Conservation (phyloP, 805 yeast genomes). For the Candida hungchunana region DNA sequence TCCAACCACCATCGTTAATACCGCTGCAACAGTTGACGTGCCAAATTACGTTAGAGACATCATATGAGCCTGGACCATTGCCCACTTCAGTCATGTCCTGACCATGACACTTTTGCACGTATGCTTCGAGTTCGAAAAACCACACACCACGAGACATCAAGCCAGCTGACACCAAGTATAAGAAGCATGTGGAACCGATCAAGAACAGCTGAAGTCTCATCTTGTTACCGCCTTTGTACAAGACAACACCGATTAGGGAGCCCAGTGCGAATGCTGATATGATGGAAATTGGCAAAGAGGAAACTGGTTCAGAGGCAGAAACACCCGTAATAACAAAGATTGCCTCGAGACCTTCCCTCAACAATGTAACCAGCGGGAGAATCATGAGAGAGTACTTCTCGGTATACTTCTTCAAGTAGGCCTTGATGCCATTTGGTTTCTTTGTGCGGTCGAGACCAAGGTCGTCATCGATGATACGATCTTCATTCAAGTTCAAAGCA, state of each 20-base stretch:
- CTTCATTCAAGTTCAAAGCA: constrained; percentile 16
- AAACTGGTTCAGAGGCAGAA: constrained; percentile 65
- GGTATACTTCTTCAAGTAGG: constrained; percentile 16
- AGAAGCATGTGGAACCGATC: constrained; percentile 72
- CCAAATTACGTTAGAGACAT: constrained; percentile 76
- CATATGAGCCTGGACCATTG: constrained; percentile 91
- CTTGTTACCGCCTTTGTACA: constrained; percentile 77
- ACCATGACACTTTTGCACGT: constrained; percentile 70
- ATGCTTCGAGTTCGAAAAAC: constrained; percentile 78
- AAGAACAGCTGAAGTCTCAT: constrained; percentile 72
- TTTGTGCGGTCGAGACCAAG: constrained; percentile 7
- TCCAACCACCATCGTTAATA: constrained; percentile 86
- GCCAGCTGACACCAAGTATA: constrained; percentile 86
- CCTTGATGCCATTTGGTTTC: constrained; percentile 8
- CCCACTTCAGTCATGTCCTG: constrained; percentile 85
- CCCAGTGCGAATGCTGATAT: constrained; percentile 59
- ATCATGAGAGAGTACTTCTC: constrained; percentile 69
- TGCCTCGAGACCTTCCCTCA: constrained; percentile 91
- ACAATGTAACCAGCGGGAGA: constrained; percentile 77
- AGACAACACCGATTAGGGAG: constrained; percentile 53
- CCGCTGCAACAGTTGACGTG: constrained; percentile 95
- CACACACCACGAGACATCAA: constrained; percentile 84
- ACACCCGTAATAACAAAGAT: constrained; percentile 90
- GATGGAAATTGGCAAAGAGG: constrained; percentile 63
- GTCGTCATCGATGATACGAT: constrained; percentile 16